Evolutionary conservation across 148 eudicot species (phyloP), one percentile per base, ranked within the genome.

Genomic region (Rhododendron simsii): DNA sequence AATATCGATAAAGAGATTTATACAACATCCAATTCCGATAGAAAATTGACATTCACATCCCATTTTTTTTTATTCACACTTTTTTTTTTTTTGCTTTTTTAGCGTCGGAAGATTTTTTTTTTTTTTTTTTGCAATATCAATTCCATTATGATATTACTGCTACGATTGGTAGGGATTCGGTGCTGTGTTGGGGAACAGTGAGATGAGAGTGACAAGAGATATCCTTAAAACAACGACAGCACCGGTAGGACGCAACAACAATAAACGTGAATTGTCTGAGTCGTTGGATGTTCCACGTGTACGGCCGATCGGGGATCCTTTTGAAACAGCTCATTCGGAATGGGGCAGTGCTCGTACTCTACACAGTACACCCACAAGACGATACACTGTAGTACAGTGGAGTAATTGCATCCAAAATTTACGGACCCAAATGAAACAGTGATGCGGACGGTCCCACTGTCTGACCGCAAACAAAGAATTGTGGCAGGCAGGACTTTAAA

Each of bases 161-260:
- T 51, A 33, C 59, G 53, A 86, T 57, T 23, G 50, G 2, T 53
- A 81, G 44, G 10, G 79, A 50, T 81, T n/a, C 33, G 77, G 2
- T 5, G 51, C 9, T 30, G 16, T 5, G 80, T n/a, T 69, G 84
- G 84, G 63, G n/a, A 81, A 73, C 39, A 76, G 81, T 47, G 7
- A 45, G 84, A 87, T 83, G 88, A 87, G 65, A 87, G 80, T 78
- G 88, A 87, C 88, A 87, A 87, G 59, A 63, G 83, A 87, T 83
- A 87, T 65, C 86, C 86, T 83, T 83, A 87, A 87, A 57, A 75
- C 82, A 83, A 63, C 50, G 50, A 37, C 44, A 77, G 41, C 44
- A 28, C 0, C 50, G 16, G 63, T 57, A 23, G 85, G 83, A 48
- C 67, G 86, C 35, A 23, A 20, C 35, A 23, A 13, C 28, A 59